Conservation (phyloP, 2,329 filamentous ascomycete genomes). For the Verticillium nubilum region DNA sequence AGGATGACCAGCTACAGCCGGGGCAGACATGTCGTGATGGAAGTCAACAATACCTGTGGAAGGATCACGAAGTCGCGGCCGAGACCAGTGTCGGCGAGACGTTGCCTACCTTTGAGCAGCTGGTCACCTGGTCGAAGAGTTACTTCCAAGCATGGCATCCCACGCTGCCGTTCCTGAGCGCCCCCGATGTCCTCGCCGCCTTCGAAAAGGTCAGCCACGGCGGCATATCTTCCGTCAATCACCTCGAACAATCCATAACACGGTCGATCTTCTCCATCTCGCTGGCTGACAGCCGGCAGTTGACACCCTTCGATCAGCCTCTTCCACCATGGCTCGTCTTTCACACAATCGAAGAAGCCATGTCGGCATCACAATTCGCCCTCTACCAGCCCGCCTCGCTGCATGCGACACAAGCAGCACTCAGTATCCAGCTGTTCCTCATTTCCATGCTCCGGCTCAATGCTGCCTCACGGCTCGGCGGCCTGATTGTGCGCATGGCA, state of each 20-base stretch:
- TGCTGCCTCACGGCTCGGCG: constrained; percentile 49
- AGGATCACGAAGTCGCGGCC: constrained; percentile 24
- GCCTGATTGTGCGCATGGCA: constrained; percentile 47
- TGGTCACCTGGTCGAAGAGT: constrained; percentile 42
- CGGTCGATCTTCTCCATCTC: constrained; percentile 48
- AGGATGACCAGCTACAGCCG: constrained; percentile 43
- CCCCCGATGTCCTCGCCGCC: constrained; percentile 39
- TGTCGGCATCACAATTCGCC: constrained; percentile 40
- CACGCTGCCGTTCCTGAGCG: constrained; percentile 50
- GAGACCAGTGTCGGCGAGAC: constrained; percentile 1
- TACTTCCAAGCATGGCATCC: constrained; percentile 57
- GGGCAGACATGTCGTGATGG: constrained; percentile 6
- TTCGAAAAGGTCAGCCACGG: constrained; percentile 36
- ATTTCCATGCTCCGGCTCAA: constrained; percentile 51
- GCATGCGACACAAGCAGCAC: constrained; percentile 40
- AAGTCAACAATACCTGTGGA: constrained; percentile 25
- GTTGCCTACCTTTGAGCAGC: constrained; percentile 36
- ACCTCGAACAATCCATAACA: constrained; percentile 34
- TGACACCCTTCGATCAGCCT: constrained; percentile 14
- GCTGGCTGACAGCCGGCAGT: constrained; percentile 45
- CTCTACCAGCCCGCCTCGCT: constrained; percentile 42
- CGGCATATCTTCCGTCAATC: constrained; percentile 21
- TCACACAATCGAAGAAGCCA: constrained; percentile 40
- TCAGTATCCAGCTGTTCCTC: constrained; percentile 49
- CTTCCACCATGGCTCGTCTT: constrained; percentile 41